phyloP scores from a whole-genome alignment of 225 moss, liverwort and hornwort species.

The Sphagnum tenellum region DNA sequence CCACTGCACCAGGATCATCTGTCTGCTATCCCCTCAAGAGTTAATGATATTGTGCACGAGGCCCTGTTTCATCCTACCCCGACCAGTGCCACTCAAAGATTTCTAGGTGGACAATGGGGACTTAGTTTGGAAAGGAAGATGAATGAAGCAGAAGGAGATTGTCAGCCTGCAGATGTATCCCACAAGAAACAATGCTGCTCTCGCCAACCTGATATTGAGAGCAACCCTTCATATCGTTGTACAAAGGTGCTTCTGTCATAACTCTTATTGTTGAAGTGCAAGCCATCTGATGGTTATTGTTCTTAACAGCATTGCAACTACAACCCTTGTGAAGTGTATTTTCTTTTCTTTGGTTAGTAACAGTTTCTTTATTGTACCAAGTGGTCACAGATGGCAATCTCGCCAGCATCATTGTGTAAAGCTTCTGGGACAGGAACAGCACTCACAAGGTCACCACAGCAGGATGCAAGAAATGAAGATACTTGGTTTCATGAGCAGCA shows the following conservation, averaged over 20 bases:
- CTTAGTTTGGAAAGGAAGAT: constrained; percentile 28
- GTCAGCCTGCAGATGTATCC: neutral
- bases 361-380: too few relatives aligned
- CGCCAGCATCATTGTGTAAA: neutral
- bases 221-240: constrained; percentile 13
- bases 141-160: constrained; percentile 5
- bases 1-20: neutral
- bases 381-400: too few relatives aligned
- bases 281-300: too few relatives aligned
- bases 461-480: neutral
- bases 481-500: neutral
- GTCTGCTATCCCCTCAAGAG: constrained; percentile 17
- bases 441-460: constrained; percentile 13
- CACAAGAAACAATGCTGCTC: constrained; percentile 17
- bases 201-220: constrained; percentile 24
- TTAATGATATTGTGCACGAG: constrained; percentile 20
- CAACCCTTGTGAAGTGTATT: too few relatives aligned
- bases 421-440: constrained; percentile 9
- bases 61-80: constrained; percentile 29
- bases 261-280: too few relatives aligned
- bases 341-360: too few relatives aligned
- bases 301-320: too few relatives aligned
- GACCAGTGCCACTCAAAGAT: constrained; percentile 23
- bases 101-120: constrained; percentile 38
- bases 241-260: too few relatives aligned